Conservation (phyloP, 352 stramenopile genomes). For the Pythium myriotylum region DNA sequence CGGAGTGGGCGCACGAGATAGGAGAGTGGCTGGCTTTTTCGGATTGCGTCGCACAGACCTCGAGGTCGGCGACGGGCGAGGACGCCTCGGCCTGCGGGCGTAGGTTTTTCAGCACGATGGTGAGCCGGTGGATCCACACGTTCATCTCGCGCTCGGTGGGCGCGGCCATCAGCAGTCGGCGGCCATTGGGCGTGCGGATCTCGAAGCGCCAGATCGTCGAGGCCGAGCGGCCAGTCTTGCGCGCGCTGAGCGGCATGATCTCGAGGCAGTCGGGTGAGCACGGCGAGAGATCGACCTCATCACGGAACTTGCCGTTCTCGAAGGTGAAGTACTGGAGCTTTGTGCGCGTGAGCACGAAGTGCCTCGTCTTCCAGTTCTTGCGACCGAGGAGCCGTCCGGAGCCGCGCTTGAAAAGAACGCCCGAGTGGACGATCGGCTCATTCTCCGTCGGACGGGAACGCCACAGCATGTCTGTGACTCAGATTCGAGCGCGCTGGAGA, state of each 20-base stretch:
- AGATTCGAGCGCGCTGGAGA: no score
- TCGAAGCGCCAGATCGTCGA: slow-evolving; percentile 82
- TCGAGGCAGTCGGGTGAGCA: slow-evolving; percentile 69
- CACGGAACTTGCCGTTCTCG: slow-evolving; percentile 74
- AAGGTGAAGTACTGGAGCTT: slow-evolving; percentile 81
- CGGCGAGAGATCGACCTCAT: slow-evolving; percentile 66
- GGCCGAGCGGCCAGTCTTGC: slow-evolving; percentile 71
- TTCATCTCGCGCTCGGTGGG: slow-evolving; percentile 88
- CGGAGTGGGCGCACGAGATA: no score
- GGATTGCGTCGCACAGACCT: background rate
- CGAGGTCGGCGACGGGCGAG: background rate
- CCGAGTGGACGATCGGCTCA: slow-evolving; percentile 45
- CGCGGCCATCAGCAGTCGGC: slow-evolving; percentile 64
- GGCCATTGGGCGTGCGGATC: slow-evolving; percentile 55
- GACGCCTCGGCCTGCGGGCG: background rate
- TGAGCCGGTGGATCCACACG: slow-evolving; percentile 77
- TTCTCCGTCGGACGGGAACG: background rate
- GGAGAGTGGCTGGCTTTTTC: background rate
- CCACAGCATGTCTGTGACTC: no score
- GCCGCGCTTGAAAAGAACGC: slow-evolving; percentile 83
- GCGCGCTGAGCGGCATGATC: slow-evolving; percentile 77
- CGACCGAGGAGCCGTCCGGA: slow-evolving; percentile 58
- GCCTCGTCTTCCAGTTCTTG: slow-evolving; percentile 81
- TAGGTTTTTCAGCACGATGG: slow-evolving; percentile 2
- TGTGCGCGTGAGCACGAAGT: slow-evolving; percentile 66